Conservation (phyloP, 768 basidiomycete genomes). For the Cystobasidium tubakii region DNA sequence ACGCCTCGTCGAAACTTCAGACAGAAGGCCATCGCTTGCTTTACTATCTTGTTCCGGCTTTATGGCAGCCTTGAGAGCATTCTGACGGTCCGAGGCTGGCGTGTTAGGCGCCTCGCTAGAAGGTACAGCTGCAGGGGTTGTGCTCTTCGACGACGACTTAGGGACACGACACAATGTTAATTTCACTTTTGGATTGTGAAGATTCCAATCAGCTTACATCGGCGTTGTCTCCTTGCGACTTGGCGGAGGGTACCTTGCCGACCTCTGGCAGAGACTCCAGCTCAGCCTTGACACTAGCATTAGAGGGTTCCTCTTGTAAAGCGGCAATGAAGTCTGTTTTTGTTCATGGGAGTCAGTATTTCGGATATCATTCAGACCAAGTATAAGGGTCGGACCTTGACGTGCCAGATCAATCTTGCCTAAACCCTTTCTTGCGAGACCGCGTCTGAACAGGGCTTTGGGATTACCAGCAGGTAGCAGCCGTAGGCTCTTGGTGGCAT, state of each 20-base stretch:
- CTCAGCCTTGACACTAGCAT: constrained; percentile 11
- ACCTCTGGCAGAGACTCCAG: background rate
- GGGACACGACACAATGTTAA: too few species aligned
- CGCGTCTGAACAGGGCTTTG: constrained; percentile 29
- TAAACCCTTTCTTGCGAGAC: constrained; percentile 17
- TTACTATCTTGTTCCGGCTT: background rate
- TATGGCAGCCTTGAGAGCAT: constrained; percentile 25
- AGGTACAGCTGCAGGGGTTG: too few species aligned
- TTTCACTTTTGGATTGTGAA: too few species aligned
- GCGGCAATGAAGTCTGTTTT: constrained; percentile 19
- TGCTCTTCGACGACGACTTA: too few species aligned
- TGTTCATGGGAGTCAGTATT: background rate
- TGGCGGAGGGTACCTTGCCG: background rate
- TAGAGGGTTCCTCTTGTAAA: constrained; percentile 12
- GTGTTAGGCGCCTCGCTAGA: too few species aligned
- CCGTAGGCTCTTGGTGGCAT: constrained; percentile 23
- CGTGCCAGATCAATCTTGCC: constrained; percentile 14
- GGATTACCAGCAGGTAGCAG: constrained; percentile 24
- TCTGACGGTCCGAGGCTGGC: background rate
- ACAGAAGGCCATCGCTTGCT: background rate
- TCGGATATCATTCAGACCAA: background rate
- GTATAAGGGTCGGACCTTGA: background rate
- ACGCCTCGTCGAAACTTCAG: constrained; percentile 13
- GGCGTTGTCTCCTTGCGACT: background rate
- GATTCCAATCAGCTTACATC: background rate